Evolutionary conservation across 768 basidiomycete species (phyloP), one percentile per base, ranked within the genome.

Genomic region (Sutorius australiensis): DNA sequence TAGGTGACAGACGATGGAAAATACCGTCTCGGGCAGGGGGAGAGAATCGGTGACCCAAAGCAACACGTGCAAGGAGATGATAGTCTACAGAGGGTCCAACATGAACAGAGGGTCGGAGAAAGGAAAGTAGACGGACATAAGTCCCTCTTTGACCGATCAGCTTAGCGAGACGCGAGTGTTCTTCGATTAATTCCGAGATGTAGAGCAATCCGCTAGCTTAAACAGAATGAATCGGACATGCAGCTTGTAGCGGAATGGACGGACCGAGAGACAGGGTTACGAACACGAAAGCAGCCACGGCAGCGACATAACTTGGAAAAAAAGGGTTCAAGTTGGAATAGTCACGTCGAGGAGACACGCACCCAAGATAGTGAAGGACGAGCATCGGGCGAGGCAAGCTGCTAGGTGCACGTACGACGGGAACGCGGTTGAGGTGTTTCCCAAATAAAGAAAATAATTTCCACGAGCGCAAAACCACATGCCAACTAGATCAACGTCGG

Each of bases 161-260:
- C 73, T 98, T 99, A 12, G 97, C 89, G 51, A 80, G 64, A 42
- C 81, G 81, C 12, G 92, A 85, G 67, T 95, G 87, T 67, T 98
- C 95, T 69, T 98, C 95, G 56, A 98, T 98, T 31, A 98, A 69
- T 67, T 98, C 95, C 2, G 95, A 94, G 31, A 95, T 74, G 77
- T 95, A 98, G 50, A 98, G 73, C 41, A 98, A 75, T 7, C 95
- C 95, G 71, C 91, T 95, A 45, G 95, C 95, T 95, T 67, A 12
- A 54, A 21, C 43, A 28, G 2, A 52, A 44, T 30, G 2, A 52
- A 44, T 63, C 38, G 57, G 58, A 39, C 37, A 13, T 19, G 51
- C 40, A 28, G n/a, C 44, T 50, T 13, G 44, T 37, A 55, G 21
- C 27, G 0, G 24, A 24, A 24, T n/a, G 43, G 39, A 73, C 82